Conservation (phyloP, 2,329 filamentous ascomycete genomes). For the Colletotrichum lentis region DNA sequence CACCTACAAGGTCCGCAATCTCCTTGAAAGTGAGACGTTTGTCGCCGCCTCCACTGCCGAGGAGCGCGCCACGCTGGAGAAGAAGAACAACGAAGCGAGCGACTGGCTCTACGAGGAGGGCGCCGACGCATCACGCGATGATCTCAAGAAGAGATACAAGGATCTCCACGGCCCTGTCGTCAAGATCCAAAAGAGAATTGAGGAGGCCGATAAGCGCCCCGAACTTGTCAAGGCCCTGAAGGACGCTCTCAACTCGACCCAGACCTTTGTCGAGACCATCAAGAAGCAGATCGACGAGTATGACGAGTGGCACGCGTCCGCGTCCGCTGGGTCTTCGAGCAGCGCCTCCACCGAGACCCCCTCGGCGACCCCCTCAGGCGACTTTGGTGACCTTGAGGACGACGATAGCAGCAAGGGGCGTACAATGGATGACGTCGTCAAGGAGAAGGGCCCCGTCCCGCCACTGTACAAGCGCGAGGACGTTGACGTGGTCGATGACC, state of each 20-base stretch:
- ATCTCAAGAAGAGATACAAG: conserved; percentile 79
- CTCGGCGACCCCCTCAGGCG: conserved; percentile 57
- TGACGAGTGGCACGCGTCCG: conserved; percentile 66
- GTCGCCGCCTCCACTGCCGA: conserved; percentile 73
- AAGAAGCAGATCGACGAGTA: conserved; percentile 74
- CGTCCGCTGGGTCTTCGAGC: conserved; percentile 58
- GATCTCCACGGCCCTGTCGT: conserved; percentile 78
- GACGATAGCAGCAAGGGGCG: conserved; percentile 59
- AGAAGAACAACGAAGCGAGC: conserved; percentile 72
- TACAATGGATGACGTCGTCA: conserved; percentile 55
- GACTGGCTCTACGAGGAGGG: conserved; percentile 95
- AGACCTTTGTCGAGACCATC: conserved; percentile 74
- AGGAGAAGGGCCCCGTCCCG: conserved; percentile 63
- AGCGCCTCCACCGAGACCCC: conserved; percentile 50
- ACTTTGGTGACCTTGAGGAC: conserved; percentile 82
- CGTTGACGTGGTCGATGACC: conserved; percentile 68
- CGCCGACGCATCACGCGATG: conserved; percentile 75
- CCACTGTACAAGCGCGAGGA: conserved; percentile 78
- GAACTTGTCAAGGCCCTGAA: conserved; percentile 72
- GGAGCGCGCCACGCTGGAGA: conserved; percentile 72
- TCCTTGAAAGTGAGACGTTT: conserved; percentile 81
- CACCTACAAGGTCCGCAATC: conserved; percentile 87
- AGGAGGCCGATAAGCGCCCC: conserved; percentile 77
- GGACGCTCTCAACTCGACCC: conserved; percentile 74
- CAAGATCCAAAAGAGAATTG: conserved; percentile 78